Evolutionary conservation across 2,329 filamentous ascomycete genomes (phyloP), one percentile per base, ranked within the genome.

Genomic region (Cladophialophora exuberans): DNA sequence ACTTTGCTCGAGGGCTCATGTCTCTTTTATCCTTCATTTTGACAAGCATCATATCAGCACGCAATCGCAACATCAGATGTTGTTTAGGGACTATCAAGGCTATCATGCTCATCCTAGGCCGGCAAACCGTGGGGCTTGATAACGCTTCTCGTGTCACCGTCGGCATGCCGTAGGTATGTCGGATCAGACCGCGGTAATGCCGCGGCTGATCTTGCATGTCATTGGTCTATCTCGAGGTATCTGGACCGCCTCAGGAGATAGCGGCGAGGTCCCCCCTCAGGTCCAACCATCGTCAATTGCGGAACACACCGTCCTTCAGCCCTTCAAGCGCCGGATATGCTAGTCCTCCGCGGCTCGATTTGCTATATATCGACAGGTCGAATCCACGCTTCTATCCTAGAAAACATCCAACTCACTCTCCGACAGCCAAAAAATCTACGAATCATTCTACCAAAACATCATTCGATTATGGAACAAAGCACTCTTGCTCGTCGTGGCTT

Each of bases 401-500:
- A 47, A 20, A 25, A 25, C 11, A 18, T 10, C 4, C 36, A 39
- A 20, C 13, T 5, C 17, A 22, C 13, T 7, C 7, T 39, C 11
- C 13, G 30, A 33, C 35, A 13, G 35, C 17, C 13, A 33, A 33
- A 11, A 13, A 15, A 25, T 10, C 13, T n/a, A 25, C 22, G 25
- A 13, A 13, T 9, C 5, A 25, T 13, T 22, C 22, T 36, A 3
- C 45, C 25, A 11, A n/a, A 25, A 2, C n/a, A n/a, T 9, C 31
- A 25, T 25, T 38, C 20, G 10, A 35, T 7, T 2, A 76, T 76
- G 72, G 73, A 77, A 48, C 75, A 77, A 66, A 72, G 72, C 56
- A 74, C 73, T 3, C 65, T 77, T 25, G 66, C 68, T 52, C 68
- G 75, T 25, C 69, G 74, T 18, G 74, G 74, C 36, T 58, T 76